Evolutionary conservation across 768 basidiomycete genomes (phyloP), one percentile per base, ranked within the genome.

Genomic region (Hygrocybe coccinea): DNA sequence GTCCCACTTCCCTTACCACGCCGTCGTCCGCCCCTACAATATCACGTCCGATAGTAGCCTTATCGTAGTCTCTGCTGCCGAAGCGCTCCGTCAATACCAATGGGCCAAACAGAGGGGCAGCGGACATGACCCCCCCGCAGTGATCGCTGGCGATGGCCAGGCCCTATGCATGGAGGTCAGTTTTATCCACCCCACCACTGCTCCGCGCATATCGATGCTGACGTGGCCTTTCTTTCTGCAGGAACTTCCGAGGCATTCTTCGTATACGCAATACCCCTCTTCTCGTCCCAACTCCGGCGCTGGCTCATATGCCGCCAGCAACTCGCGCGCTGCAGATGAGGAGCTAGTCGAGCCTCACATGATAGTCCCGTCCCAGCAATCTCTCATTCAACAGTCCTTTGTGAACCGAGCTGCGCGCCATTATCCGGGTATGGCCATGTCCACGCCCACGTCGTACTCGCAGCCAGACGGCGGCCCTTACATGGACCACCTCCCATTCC

Each of bases 331-430:
- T 47, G 12, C 29, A 29, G 19, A 47, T 5, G 46, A 25, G 5
- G 21, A 21, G 14, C 19, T 47, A 22, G 17, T n/a, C 24, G 19
- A 3, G 15, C 25, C n/a, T 5, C 38, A 29, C 34, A 34, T 56
- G 22, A 37, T 48, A 15, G 51, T 57, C n/a, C 56, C 56, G 11
- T 57, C 56, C 12, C 51, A 57, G 22, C 56, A 48, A 2, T 46
- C 56, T 12, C 21, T 38, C 33, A n/a, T n/a, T n/a, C 51, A 57
- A 19, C 56, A 48, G 6, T 46, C 56, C 19, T 15, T 38, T 17
- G 21, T 37, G 33, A 50, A 54, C 46, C 51, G 41, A 17, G 24
- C 21, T n/a, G 24, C 37, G 17, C 55, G 50, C 8, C 49, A 43
- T 22, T 45, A 52, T 8, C 34, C 37, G 41, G 21, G 29, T 43